Base-by-base conservation (phyloP, 1,139 yeast species). In the Saccharomyces hybrid region DNA sequence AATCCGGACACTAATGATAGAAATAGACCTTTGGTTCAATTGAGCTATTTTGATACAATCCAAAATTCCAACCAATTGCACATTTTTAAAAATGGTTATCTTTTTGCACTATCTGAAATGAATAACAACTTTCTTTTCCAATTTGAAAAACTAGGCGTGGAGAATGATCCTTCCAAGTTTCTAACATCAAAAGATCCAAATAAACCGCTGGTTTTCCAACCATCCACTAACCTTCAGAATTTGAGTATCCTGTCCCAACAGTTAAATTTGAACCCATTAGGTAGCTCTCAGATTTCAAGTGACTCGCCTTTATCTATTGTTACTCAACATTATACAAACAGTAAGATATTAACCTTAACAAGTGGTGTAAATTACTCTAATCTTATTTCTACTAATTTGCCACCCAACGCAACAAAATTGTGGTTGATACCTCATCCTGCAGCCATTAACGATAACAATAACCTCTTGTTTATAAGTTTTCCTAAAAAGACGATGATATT, bases 21-120 rank as follows among this genome's bases (percentile, higher is more conserved):
- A 24, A 70, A 70, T 38, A 64, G 67, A 11, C 75, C 77, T 1
- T 57, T 64, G 1, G 75, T 79, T 28, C 64, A 72, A 19, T 73
- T 88, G n/a, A 73, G 77, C 12, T 89, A 86, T 65, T 91, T 90
- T 70, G 97, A 89, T 66, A 79, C 95, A 0, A 77, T 88, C 26
- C 86, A 90, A 0, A 69, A 78, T 1, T 77, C 86, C 28, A 73
- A 76, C 12, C 70, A 78, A 11, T 63, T 91, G 14, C 75, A 78
- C 52, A 81, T 91, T 51, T 77, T 90, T 59, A 86, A 80, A 60
- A 79, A 86, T 16, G 99, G 98, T 0, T 86, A 82, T 62, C 64
- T 93, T 49, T 87, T 81, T 66, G 86, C 86, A 1, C 84, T 86
- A 59, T 74, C 82, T 8, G 83, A 84, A 57, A 71, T 75, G 57